Percentiles rank a stretch among this genome's conserved stretches.
Evolutionary conservation across 164 flowering plant species (phyloP).

Genomic region (Aristolochia contorta): DNA sequence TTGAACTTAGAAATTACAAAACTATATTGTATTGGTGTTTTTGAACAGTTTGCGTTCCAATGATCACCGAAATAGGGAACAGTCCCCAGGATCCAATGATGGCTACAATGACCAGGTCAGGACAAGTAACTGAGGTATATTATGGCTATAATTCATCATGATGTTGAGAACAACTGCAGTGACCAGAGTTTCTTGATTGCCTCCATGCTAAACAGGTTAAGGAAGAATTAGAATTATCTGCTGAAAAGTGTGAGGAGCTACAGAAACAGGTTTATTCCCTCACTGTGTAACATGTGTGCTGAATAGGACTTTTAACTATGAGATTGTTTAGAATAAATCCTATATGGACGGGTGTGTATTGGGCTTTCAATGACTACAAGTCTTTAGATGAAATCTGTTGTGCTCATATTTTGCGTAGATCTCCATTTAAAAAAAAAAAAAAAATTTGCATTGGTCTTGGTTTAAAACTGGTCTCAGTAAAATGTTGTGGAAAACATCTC

Average conservation of each 20-base stretch:
- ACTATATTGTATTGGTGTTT: background rate
- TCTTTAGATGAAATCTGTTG: background rate
- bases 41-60: conserved; percentile 30
- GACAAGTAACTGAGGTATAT: background rate
- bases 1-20: background rate
- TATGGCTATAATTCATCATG: background rate
- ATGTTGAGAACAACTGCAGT: background rate
- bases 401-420: background rate
- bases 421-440: too few species aligned
- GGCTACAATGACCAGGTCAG: conserved; percentile 42
- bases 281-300: too few species aligned
- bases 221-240: conserved; percentile 39
- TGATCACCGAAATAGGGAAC: conserved; percentile 38
- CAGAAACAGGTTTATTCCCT: conserved; percentile 49
- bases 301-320: background rate
- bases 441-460: too few species aligned
- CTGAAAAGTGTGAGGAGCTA: conserved; percentile 51
- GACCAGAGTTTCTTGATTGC: background rate
- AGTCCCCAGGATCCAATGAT: conserved; percentile 42
- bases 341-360: background rate
- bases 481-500: too few species aligned
- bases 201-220: conserved; percentile 29
- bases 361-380: background rate
- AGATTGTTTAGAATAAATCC: background rate
- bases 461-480: too few species aligned